A percentile compares a stretch with the other conserved stretches of the same genome.
Conservation (phyloP, 352 stramenopile species). For the Globisporangium takayamanum region DNA sequence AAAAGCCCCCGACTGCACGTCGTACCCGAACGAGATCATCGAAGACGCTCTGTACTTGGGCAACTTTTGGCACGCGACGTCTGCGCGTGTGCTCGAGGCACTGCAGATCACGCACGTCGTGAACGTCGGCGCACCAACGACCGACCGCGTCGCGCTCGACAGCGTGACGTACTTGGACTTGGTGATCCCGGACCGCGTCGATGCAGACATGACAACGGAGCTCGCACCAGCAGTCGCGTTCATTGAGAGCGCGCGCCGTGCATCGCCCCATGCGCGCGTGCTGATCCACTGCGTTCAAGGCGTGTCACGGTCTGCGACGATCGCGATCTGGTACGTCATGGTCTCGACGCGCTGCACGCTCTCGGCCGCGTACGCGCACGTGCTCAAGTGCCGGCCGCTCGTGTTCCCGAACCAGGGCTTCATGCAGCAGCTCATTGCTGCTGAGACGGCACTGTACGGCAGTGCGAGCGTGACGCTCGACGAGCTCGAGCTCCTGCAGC, state of each 20-base stretch:
- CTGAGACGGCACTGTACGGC: slow-evolving; percentile 65
- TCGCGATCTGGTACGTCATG: slow-evolving; percentile 82
- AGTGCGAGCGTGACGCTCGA: slow-evolving; percentile 50
- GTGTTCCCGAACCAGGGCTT: slow-evolving; percentile 80
- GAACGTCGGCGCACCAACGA: slow-evolving; percentile 62
- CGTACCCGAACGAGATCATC: slow-evolving; percentile 74
- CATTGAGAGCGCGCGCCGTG: slow-evolving; percentile 32
- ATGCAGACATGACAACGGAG: slow-evolving; percentile 48
- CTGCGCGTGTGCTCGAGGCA: slow-evolving; percentile 35
- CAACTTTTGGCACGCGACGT: slow-evolving; percentile 80
- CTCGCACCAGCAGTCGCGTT: slow-evolving; percentile 48
- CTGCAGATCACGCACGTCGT: slow-evolving; percentile 68
- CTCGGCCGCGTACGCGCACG: slow-evolving; percentile 72
- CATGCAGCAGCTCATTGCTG: slow-evolving; percentile 69
- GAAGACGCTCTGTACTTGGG: slow-evolving; percentile 64
- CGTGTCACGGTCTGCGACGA: slow-evolving; percentile 67
- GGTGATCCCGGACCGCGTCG: slow-evolving; percentile 47
- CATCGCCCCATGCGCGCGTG: slow-evolving; percentile 28
- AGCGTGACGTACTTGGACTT: slow-evolving; percentile 63
- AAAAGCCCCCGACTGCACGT: slow-evolving; percentile 15
- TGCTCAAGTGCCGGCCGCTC: slow-evolving; percentile 63
- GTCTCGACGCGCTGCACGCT: slow-evolving; percentile 60
- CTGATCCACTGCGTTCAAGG: slow-evolving; percentile 83
- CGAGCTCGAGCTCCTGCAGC: slow-evolving; percentile 63
- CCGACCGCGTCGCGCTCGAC: slow-evolving; percentile 45